Percentiles rank a stretch among this genome's conserved stretches.
These are phyloP conservation scores for Cyberlindnera japonica DNA, from an alignment of 805 yeast species.

Conservation along the genomic window DNA sequence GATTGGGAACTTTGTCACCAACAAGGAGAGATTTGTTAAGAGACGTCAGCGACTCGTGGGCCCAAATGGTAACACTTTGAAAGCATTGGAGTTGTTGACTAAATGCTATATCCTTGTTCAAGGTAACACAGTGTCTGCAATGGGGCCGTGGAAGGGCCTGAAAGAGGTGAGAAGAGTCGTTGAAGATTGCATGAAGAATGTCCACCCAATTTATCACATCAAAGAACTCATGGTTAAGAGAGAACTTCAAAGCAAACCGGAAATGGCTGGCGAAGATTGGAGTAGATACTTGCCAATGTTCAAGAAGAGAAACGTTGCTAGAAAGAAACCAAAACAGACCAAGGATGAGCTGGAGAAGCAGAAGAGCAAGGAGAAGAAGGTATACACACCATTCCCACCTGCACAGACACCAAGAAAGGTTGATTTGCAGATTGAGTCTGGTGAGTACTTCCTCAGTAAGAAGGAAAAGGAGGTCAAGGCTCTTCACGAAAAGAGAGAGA, in stretches of 20 bases:
- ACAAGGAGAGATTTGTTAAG: slow-evolving; percentile 90
- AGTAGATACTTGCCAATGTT: slow-evolving; percentile 92
- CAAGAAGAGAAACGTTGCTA: slow-evolving; percentile 92
- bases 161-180: slow-evolving; percentile 91
- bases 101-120: slow-evolving; percentile 94
- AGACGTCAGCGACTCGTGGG: slow-evolving; percentile 96
- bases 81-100: slow-evolving; percentile 93
- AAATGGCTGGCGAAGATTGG: slow-evolving; percentile 95
- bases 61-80: slow-evolving; percentile 93
- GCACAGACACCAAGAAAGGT: slow-evolving; percentile 94
- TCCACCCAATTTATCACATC: slow-evolving; percentile 97
- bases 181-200: slow-evolving; percentile 94
- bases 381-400: slow-evolving; percentile 99
- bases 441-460: slow-evolving; percentile 93
- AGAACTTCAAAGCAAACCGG: slow-evolving; percentile 93
- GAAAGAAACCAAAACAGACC: slow-evolving; percentile 77
- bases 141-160: slow-evolving; percentile 94
- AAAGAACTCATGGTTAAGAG: slow-evolving; percentile 97
- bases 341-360: slow-evolving; percentile 44
- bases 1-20: slow-evolving; percentile 83
- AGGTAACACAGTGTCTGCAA: slow-evolving; percentile 93
- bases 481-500: slow-evolving; percentile 70
- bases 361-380: slow-evolving; percentile 49
- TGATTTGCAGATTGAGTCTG: slow-evolving; percentile 95
- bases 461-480: slow-evolving; percentile 71